phyloP scores from a whole-genome alignment of 345 rosid genomes.

The Bruguiera gymnorhiza region DNA sequence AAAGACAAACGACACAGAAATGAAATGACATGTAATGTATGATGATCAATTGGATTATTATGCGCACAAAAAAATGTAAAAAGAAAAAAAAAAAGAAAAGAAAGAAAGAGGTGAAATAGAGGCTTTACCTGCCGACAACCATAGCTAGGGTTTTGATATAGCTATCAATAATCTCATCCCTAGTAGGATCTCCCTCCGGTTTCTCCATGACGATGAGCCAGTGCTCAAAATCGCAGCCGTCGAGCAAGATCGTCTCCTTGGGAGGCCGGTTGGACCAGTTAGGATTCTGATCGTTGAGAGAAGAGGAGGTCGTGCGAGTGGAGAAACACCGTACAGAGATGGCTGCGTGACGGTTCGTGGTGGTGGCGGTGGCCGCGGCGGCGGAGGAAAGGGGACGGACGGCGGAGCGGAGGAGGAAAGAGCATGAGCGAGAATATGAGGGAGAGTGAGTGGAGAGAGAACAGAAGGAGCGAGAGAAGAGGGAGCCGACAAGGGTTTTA shows the following conservation, averaged over 20 bases:
- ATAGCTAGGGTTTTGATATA: constrained; percentile 71
- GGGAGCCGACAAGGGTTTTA: background rate
- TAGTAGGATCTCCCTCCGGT: constrained; percentile 60
- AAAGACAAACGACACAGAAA: too few relatives aligned
- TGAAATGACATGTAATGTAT: too few relatives aligned
- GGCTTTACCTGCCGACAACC: constrained; percentile 64
- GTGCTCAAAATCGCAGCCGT: constrained; percentile 91
- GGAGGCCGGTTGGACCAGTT: constrained; percentile 96
- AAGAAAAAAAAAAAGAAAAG: too few relatives aligned
- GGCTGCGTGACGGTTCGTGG: constrained; percentile 15
- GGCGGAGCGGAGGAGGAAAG: constrained; percentile 4
- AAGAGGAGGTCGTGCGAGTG: constrained; percentile 49
- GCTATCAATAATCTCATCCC: constrained; percentile 79
- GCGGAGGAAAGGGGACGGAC: constrained; percentile 26
- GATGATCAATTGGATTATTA: too few relatives aligned
- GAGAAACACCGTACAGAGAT: constrained; percentile 30
- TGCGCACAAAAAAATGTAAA: too few relatives aligned
- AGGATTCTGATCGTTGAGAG: constrained; percentile 68
- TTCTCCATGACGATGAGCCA: constrained; percentile 86
- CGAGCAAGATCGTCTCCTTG: constrained; percentile 84
- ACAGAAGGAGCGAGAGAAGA: constrained; percentile 13
- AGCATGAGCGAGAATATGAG: constrained; percentile 16
- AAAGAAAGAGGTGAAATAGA: background rate
- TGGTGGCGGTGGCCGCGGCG: constrained; percentile 9
- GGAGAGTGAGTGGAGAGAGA: background rate